These are phyloP conservation scores for Hortiboletus flavorubellus DNA, from an alignment of 768 basidiomycete genomes.

Conservation along the genomic window DNA sequence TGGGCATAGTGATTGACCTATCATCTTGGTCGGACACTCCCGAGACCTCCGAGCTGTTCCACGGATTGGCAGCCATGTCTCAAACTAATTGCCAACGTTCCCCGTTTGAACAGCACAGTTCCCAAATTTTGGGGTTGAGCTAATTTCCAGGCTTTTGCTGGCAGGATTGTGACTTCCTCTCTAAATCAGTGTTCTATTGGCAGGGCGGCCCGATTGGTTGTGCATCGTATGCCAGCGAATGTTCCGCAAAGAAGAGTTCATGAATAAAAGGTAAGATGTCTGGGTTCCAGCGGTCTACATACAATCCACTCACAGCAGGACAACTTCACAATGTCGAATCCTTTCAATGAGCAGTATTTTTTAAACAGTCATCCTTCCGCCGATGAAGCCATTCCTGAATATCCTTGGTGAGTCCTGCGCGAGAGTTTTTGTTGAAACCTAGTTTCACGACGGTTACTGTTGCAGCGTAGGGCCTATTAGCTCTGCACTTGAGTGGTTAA, in stretches of 20 bases:
- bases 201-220: not conserved
- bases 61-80: not conserved
- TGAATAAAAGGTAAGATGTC: constrained; percentile 13
- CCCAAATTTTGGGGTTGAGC: not conserved
- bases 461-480: not conserved
- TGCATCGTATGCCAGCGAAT: not conserved
- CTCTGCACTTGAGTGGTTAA: not conserved
- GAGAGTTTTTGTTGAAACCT: not conserved
- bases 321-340: not conserved
- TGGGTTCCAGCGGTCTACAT: not conserved
- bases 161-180: not conserved
- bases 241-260: not conserved
- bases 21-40: not conserved
- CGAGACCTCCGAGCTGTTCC: not conserved
- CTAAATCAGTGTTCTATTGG: not conserved
- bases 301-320: not conserved
- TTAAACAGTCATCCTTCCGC: not conserved
- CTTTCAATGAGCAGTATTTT: not conserved
- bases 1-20: no score
- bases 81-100: not conserved
- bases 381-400: not conserved
- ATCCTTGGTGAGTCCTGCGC: not conserved
- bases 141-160: not conserved
- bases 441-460: not conserved
- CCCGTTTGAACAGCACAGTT: not conserved